Percentiles rank a stretch among this genome's conserved stretches.
These are phyloP conservation scores for Huntiella omanensis DNA, from an alignment of 2,329 filamentous ascomycete species.

Conservation along the genomic window DNA sequence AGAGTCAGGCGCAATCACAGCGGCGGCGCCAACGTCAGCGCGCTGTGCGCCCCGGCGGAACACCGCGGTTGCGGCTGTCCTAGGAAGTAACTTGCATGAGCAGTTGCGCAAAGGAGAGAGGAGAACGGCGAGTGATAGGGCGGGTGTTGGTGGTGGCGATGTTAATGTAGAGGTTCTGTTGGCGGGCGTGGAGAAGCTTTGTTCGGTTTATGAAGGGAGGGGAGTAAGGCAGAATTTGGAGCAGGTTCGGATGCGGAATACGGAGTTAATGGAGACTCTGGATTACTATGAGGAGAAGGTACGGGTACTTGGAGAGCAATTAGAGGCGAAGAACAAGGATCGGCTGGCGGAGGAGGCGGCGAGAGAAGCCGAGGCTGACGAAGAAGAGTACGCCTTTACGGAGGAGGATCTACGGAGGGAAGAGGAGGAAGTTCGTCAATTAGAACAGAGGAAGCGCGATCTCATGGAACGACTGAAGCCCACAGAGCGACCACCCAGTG, in stretches of 20 bases:
- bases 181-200: conserved; percentile 74
- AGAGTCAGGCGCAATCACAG: conserved; percentile 41
- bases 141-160: conserved; percentile 34
- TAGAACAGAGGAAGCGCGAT: conserved; percentile 38
- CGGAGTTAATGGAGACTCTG: conserved; percentile 53
- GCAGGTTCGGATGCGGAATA: conserved; percentile 50
- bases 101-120: conserved; percentile 44
- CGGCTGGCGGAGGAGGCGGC: conserved; percentile 36
- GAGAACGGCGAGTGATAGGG: conserved; percentile 17
- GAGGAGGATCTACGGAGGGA: conserved; percentile 51
- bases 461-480: conserved; percentile 31
- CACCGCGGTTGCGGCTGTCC: conserved; percentile 74
- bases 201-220: conserved; percentile 66
- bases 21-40: conserved; percentile 28
- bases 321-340: conserved; percentile 55
- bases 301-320: conserved; percentile 51
- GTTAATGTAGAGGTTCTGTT: conserved; percentile 76
- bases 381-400: conserved; percentile 29
- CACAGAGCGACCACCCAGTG: conserved; percentile 38
- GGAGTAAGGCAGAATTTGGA: conserved; percentile 63
- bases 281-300: conserved; percentile 67
- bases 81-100: conserved; percentile 73
- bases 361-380: conserved; percentile 30
- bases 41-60: conserved; percentile 40
- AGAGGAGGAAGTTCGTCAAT: conserved; percentile 43